These are phyloP conservation scores for Sphaerobolus stellatus DNA, from an alignment of 1,284 basidiomycete species.

Conservation along the genomic window DNA sequence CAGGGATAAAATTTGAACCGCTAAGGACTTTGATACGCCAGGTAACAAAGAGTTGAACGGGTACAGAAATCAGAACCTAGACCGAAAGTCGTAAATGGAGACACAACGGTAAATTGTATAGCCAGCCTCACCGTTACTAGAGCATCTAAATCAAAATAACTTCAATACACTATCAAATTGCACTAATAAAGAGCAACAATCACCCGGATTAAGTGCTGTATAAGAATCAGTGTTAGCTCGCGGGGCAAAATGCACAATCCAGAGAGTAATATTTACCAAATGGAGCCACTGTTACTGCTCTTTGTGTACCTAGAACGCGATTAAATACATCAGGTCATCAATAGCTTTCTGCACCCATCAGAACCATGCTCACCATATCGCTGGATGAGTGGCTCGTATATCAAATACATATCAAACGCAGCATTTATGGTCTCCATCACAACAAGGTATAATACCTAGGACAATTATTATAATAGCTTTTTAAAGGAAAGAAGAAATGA, in stretches of 20 bases:
- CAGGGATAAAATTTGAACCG: constrained; percentile 37
- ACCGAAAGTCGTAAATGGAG: background rate
- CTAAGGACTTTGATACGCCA: constrained; percentile 49
- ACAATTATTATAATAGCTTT: no score
- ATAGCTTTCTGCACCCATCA: background rate
- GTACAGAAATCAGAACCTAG: constrained; percentile 48
- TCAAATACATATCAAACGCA: constrained; percentile 41
- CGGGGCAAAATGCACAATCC: no score
- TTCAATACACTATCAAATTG: background rate
- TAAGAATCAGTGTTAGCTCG: no score
- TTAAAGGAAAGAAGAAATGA: no score
- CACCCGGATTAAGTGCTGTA: no score
- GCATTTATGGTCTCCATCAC: constrained; percentile 44
- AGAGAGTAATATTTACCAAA: background rate
- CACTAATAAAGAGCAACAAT: background rate
- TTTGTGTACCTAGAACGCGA: background rate
- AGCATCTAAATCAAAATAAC: constrained; percentile 20
- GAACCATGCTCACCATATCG: constrained; percentile 36
- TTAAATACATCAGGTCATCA: background rate
- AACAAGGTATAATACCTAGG: constrained; percentile 42
- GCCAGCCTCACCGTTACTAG: constrained; percentile 21
- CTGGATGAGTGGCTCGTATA: constrained; percentile 45
- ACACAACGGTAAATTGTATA: background rate
- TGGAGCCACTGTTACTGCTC: background rate
- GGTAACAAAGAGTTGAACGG: constrained; percentile 53